Base-by-base conservation (phyloP, 371 early-diverging fungal species). In the Choanephora cucurbitarum region DNA sequence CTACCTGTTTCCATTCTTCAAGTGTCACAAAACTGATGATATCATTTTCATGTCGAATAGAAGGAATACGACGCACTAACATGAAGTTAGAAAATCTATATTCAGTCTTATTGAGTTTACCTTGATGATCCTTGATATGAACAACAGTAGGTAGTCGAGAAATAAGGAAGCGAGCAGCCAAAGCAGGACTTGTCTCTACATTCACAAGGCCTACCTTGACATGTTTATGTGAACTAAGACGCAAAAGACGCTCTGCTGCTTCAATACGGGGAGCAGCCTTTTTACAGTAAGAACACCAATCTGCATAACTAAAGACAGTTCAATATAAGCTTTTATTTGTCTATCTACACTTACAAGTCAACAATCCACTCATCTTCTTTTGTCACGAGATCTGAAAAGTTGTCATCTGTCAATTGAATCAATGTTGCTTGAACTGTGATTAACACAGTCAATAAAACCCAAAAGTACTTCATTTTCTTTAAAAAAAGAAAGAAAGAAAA, bases 161-260 rank as follows among this genome's bases (percentile, higher is more conserved):
- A 31, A 78, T 54, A 62, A 78, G 73, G 62, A 78, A 78, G 3
- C 75, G 69, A 13, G 75, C 75, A 50, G 75, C 64, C 32, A 78
- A 52, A 17, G 67, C 70, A 18, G 79, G 75, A 42, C 66, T 75
- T 1, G 53, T 57, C 19, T 75, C 73, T 2, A 70, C 62, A 48
- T 78, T 66, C 39, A 78, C 68, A n/a, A 50, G 47, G 10, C 75
- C 79, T 3, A 75, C 52, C 8, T 66, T 51, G 19, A 71, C 67
- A 43, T 67, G 33, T 32, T 49, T 52, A 5, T 61, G 50, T 9
- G 50, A 32, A 5, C 60, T 52, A 31, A 51, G 50, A 11, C 51
- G 23, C 11, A 72, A 40, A 5, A 54, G 23, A 28, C 59, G 57
- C 15, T 73, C 73, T 0, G 60, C 69, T 21, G 62, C 69, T 45